Evolutionary conservation across 352 stramenopile species (phyloP).

Genomic region (Phytophthora constricta): DNA sequence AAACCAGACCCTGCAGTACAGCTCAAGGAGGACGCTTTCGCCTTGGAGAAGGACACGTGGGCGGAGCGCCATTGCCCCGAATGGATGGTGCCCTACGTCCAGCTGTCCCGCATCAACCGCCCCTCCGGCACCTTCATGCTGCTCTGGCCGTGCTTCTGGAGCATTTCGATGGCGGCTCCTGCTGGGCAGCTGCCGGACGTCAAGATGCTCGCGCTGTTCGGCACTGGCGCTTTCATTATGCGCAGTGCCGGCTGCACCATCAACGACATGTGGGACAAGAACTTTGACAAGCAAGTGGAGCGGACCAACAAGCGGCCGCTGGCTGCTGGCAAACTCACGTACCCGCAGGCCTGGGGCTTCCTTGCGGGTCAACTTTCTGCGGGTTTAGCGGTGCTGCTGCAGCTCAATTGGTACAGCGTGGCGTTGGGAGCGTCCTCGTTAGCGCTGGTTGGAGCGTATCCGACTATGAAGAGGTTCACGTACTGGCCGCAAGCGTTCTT

Average conservation of each 20-base stretch:
- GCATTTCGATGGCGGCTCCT: constrained; percentile 93
- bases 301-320: constrained; percentile 96
- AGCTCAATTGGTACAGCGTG: constrained; percentile 96
- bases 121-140: constrained; percentile 95
- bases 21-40: constrained; percentile 46
- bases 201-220: constrained; percentile 83
- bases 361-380: constrained; percentile 93
- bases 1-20: neutral
- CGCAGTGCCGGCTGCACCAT: constrained; percentile 98
- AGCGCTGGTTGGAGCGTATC: constrained; percentile 95
- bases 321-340: constrained; percentile 90
- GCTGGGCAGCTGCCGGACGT: constrained; percentile 81
- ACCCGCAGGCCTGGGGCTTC: constrained; percentile 92
- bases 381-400: constrained; percentile 94
- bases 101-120: constrained; percentile 86
- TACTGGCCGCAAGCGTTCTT: constrained; percentile 98
- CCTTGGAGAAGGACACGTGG: constrained; percentile 88
- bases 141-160: constrained; percentile 98
- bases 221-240: constrained; percentile 96
- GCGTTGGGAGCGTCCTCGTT: constrained; percentile 92
- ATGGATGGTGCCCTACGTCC: constrained; percentile 88
- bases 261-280: constrained; percentile 99
- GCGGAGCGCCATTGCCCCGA: constrained; percentile 73
- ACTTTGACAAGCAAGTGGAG: constrained; percentile 96
- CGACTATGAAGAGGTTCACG: constrained; percentile 98